A percentile compares a stretch with the other conserved stretches of the same genome.
Conservation (phyloP, 108 stramenopile genomes). For the Schizochytrium sp. region DNA sequence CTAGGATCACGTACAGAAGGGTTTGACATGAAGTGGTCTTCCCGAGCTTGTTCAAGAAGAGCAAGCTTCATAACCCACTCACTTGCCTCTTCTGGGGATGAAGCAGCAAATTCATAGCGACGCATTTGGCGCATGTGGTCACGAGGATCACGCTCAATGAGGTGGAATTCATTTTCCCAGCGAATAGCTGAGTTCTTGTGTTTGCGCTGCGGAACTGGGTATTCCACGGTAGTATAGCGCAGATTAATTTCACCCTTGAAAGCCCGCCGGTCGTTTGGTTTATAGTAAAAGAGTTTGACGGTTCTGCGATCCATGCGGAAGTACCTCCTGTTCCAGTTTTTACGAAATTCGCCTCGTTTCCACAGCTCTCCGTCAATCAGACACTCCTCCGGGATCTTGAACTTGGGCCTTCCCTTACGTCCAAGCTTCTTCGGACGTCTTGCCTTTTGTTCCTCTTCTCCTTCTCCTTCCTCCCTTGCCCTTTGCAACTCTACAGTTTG, state of each 20-base stretch:
- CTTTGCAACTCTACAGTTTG: not conserved
- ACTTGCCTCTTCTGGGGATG: not conserved
- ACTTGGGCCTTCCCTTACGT: conserved; percentile 17
- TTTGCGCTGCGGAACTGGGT: not conserved
- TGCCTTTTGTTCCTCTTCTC: conserved; percentile 27
- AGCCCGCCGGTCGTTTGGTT: not conserved
- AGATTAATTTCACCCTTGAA: conserved; percentile 29
- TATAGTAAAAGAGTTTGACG: conserved; percentile 19
- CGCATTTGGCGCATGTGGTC: conserved; percentile 5
- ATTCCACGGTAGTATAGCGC: not conserved
- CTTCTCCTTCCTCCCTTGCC: conserved; percentile 16
- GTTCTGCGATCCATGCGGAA: not conserved
- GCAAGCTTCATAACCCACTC: conserved; percentile 15
- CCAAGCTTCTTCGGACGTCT: not conserved
- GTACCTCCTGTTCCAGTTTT: conserved; percentile 12
- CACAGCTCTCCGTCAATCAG: conserved; percentile 17
- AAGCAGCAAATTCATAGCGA: conserved; percentile 16
- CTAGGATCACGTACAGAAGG: conserved; percentile 8
- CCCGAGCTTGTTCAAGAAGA: not conserved
- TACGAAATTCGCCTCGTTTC: conserved; percentile 31
- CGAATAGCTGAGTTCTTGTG: conserved; percentile 40
- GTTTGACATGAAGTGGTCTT: conserved; percentile 43
- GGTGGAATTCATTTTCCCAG: conserved; percentile 20
- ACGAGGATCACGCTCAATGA: not conserved
- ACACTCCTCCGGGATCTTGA: conserved; percentile 23